A percentile compares a stretch with the other conserved stretches of the same genome.
Conservation (phyloP, 805 yeast genomes). For the Millerago galiae region DNA sequence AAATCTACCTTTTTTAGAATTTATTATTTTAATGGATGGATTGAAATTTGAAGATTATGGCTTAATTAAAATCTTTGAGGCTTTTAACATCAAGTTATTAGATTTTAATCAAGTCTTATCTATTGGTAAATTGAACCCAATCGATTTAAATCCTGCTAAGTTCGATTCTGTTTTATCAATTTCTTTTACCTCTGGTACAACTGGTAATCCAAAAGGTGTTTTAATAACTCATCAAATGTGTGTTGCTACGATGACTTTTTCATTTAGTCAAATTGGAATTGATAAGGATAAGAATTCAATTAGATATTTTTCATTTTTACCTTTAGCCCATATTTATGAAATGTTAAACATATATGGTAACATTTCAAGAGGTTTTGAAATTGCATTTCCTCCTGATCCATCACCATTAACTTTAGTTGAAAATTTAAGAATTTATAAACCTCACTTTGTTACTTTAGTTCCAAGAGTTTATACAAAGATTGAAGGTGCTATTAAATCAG, state of each 20-base stretch:
- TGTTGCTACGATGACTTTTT: constrained; percentile 25
- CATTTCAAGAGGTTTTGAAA: constrained; percentile 30
- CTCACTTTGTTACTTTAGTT: constrained; percentile 40
- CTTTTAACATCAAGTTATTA: constrained; percentile 25
- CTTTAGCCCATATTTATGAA: constrained; percentile 54
- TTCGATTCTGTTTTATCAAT: constrained; percentile 40
- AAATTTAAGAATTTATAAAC: constrained; percentile 41
- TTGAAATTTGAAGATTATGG: constrained; percentile 29
- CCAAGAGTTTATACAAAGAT: constrained; percentile 50
- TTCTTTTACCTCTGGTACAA: constrained; percentile 57
- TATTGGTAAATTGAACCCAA: constrained; percentile 31
- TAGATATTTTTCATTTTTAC: constrained; percentile 38
- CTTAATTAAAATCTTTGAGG: constrained; percentile 21
- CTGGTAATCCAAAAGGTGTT: constrained; percentile 63
- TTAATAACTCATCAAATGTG: constrained; percentile 38
- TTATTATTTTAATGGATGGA: constrained; percentile 42
- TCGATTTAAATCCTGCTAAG: constrained; percentile 31
- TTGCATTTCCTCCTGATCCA: constrained; percentile 41
- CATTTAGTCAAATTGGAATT: constrained; percentile 20
- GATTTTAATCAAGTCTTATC: constrained; percentile 33
- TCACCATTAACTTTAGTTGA: constrained; percentile 40
- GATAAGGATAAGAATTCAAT: constrained; percentile 12
- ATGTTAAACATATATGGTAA: constrained; percentile 37
- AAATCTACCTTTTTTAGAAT: constrained; percentile 31
- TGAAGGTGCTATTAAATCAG: constrained; percentile 41